Base-by-base conservation (phyloP, 2,329 filamentous ascomycete species). In the Epicoccum nigrum region DNA sequence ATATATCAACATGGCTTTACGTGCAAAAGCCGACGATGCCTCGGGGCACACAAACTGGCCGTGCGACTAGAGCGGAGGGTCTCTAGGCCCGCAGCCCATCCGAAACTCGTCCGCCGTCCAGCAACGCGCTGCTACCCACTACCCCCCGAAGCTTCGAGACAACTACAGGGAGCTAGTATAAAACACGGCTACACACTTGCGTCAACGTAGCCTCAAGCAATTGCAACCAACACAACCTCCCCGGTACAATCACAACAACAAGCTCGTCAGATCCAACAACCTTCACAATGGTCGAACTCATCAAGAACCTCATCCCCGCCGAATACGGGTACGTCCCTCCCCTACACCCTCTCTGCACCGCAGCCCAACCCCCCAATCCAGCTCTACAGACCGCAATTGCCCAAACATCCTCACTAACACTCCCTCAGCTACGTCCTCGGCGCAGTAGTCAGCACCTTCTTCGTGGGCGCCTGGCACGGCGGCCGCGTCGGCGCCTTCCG, bases 391-490 rank as follows among this genome's bases (percentile, higher is more conserved):
- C 43, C 28, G 12, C 28, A 21, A 40, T 34, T 23, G 33, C 46
- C n/a, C n/a, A n/a, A n/a, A n/a, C n/a, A n/a, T n/a, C n/a, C 11
- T 39, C 39, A 15, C 57, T 60, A 49, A 58, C 45, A 25, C 12
- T 28, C 21, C 41, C 37, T 20, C 7, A 86, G 84, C 70, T 80
- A 80, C 67, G 81, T 83, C 69, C 74, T 85, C 64, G 73, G 76
- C 62, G 73, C 83, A 58, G 77, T 80, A 28, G 76, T 83, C 54
- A 77, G 78, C 50, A 81, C 78, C 54, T 82, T 84, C 66, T 63
- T 85, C 63, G 74, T 86, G 33, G 71, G 73, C 50, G 74, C 74
- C 61, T 77, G 78, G 71, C 83, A 85, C 64, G 79, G 78, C 58
- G 45, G 19, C 13, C 74, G 81, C 64, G 77, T 80, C 23, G 65